Percentiles rank a stretch among this genome's conserved stretches.
phyloP scores from a whole-genome alignment of 148 eudicot genomes.

The Fagopyrum esculentum region DNA sequence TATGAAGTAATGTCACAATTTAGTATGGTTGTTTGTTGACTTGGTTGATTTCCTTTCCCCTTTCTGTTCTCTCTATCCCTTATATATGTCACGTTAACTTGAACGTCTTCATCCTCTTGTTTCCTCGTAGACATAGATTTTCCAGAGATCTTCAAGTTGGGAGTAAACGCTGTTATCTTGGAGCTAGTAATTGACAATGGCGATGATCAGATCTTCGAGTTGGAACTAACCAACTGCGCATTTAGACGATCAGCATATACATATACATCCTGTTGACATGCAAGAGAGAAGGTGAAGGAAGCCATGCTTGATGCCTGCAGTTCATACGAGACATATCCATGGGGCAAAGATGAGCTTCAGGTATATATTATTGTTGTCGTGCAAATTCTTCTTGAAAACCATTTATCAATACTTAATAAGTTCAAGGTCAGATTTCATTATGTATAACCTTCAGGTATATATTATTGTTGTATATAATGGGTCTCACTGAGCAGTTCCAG shows the following conservation, averaged over 20 bases:
- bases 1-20: too few relatives aligned
- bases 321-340: slow-evolving; percentile 96
- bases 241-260: background rate
- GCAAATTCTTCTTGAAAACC: background rate
- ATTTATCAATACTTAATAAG: background rate
- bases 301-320: slow-evolving; percentile 99
- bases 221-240: background rate
- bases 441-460: background rate
- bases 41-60: background rate
- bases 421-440: background rate
- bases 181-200: slow-evolving; percentile 33
- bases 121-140: background rate
- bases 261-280: slow-evolving; percentile 40
- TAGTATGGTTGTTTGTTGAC: slow-evolving; percentile 1
- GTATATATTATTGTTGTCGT: slow-evolving; percentile 21
- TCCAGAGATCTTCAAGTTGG: slow-evolving; percentile 1
- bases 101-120: background rate
- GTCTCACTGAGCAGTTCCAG: slow-evolving; percentile 87
- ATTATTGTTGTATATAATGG: slow-evolving; percentile 70
- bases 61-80: background rate
- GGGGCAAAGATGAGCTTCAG: slow-evolving; percentile 99
- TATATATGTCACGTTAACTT: background rate
- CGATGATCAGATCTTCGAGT: slow-evolving; percentile 50
- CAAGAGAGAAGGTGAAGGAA: slow-evolving; percentile 81
- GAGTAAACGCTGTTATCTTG: background rate